phyloP scores from a whole-genome alignment of 2,329 filamentous ascomycete species.

The Pseudogymnoascus sp. region DNA sequence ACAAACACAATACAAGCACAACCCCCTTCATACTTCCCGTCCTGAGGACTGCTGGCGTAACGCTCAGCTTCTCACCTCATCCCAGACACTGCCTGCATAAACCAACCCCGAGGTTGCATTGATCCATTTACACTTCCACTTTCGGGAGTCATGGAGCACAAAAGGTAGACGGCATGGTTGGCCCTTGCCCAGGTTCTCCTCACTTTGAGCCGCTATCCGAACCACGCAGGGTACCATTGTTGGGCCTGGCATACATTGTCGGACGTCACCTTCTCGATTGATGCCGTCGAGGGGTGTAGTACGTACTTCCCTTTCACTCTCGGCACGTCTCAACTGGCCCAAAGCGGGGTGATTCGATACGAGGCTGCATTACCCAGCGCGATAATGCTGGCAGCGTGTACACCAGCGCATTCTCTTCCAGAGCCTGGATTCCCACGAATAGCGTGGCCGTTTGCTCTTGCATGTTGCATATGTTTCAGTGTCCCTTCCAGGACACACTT shows the following conservation, averaged over 20 bases:
- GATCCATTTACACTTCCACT: background rate
- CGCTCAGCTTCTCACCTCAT: background rate
- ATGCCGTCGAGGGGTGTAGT: background rate
- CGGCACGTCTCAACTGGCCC: background rate
- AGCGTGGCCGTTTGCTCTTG: background rate
- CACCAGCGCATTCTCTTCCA: background rate
- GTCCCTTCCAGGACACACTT: background rate
- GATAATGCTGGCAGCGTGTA: background rate
- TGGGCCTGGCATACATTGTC: background rate
- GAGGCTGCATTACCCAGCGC: background rate
- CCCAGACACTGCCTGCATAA: background rate
- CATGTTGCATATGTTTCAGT: background rate
- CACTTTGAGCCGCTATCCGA: background rate
- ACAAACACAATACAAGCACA: background rate
- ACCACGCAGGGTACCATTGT: background rate
- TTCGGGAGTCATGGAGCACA: background rate
- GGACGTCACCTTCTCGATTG: background rate
- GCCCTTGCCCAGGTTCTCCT: background rate
- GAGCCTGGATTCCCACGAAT: background rate
- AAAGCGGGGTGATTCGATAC: background rate
- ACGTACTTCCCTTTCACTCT: background rate
- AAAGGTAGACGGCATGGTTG: background rate
- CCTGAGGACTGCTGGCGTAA: background rate
- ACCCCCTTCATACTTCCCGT: background rate
- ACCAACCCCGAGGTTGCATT: background rate